Evolutionary conservation across 345 rosid species (phyloP), one percentile per base, ranked within the genome.

Genomic region (Eucalyptus camaldulensis): DNA sequence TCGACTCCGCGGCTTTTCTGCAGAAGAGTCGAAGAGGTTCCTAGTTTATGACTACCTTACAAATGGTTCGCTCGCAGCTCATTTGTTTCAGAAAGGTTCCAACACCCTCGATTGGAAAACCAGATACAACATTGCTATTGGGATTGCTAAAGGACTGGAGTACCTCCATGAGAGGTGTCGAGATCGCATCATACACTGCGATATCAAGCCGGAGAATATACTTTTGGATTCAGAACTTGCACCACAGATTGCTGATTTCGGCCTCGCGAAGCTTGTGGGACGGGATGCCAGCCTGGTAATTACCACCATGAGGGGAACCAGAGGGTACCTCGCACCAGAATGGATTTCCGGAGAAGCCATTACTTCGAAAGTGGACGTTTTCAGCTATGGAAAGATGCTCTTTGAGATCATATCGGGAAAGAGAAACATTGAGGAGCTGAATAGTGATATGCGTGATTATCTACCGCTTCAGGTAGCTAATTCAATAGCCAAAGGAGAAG

Each of bases 101-200:
- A 12, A 8, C 15, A 19, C 69, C 3, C 88, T 91, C 14, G 67
- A 83, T 43, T 91, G 92, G 92, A 43, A 86, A 72, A 56, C 89
- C 69, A 91, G 90, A 76, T 89, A 88, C 60, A 40, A 44, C 54
- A 91, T 89, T 43, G 90, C 90, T 5, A 65, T 89, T 0, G 90
- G 89, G 49, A 76, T 88, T 27, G 90, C 92, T 29, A 89, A 88
- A 80, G 92, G 91, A 58, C 51, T 91, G 33, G 76, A 86, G 44
- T 91, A 91, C 65, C 92, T 89, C 47, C 92, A 91, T 76, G 91
- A 91, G 62, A 87, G 88, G 47, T 89, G 91, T 76, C 62, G 88
- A 22, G 88, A 87, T 53, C 31, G 86, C 50, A 90, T 90, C 29
- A 58, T 90, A n/a, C 89, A 87, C 85, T 45, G 88, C 1, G 89